Evolutionary conservation across 1,284 basidiomycete genomes (phyloP).

Genomic region (Sporisorium sorghi): DNA sequence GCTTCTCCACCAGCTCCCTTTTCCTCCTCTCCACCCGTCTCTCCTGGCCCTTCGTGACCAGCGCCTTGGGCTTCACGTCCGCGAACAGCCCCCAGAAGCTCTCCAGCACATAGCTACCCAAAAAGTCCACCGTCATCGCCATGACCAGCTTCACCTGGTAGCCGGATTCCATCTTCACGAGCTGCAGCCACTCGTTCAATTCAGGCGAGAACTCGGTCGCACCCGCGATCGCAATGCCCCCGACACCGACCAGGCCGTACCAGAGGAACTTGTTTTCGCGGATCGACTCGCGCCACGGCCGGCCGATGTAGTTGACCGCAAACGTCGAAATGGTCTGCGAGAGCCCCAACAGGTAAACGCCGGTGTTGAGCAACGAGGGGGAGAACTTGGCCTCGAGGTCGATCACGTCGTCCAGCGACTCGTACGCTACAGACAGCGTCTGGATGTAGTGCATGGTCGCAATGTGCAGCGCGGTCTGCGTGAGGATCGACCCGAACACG

Average conservation of each 20-base stretch:
- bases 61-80: constrained; percentile 78
- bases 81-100: constrained; percentile 89
- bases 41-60: constrained; percentile 49
- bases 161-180: constrained; percentile 84
- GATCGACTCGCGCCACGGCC: constrained; percentile 64
- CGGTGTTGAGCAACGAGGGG: constrained; percentile 66
- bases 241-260: constrained; percentile 61
- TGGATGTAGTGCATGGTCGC: constrained; percentile 66
- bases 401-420: constrained; percentile 55
- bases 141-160: constrained; percentile 71
- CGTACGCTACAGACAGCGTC: constrained; percentile 47
- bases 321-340: constrained; percentile 67
- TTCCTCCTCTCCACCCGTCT: constrained; percentile 50
- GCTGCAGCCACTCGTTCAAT: constrained; percentile 94
- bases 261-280: constrained; percentile 64
- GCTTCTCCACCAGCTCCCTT: constrained; percentile 22
- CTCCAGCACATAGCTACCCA: constrained; percentile 87
- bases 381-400: constrained; percentile 67
- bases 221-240: constrained; percentile 60
- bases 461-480: constrained; percentile 66
- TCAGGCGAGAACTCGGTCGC: constrained; percentile 86
- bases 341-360: constrained; percentile 64
- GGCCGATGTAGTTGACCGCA: constrained; percentile 68
- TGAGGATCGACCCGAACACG: constrained; percentile 64
- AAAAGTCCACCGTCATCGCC: constrained; percentile 88